These are phyloP conservation scores for Dendryphion nanum DNA, from an alignment of 2,329 filamentous ascomycete genomes.

Conservation along the genomic window DNA sequence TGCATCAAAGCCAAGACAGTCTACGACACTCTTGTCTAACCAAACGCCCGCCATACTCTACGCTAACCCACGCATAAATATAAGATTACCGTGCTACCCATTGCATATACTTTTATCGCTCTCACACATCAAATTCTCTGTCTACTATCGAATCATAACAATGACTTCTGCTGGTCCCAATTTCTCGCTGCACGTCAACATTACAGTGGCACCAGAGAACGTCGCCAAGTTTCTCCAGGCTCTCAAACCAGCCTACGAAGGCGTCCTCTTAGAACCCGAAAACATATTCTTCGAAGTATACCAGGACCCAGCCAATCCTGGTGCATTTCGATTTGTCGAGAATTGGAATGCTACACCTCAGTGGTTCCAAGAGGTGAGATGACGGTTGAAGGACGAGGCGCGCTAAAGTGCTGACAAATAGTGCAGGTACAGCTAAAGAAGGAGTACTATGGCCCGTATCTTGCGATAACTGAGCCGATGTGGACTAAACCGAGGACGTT, in stretches of 20 bases:
- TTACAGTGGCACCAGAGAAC: slow-evolving; percentile 25
- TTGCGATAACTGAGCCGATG: slow-evolving; percentile 15
- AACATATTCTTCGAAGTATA: slow-evolving; percentile 47
- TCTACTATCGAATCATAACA: not conserved
- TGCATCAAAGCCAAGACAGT: too few relatives aligned
- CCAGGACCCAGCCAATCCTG: slow-evolving; percentile 10
- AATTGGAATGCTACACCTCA: slow-evolving; percentile 19
- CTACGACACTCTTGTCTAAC: too few relatives aligned
- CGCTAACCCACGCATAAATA: too few relatives aligned
- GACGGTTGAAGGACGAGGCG: not conserved
- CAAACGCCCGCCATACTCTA: too few relatives aligned
- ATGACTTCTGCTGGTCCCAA: not conserved
- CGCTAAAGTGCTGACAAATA: slow-evolving; percentile 1
- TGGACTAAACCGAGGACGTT: slow-evolving; percentile 14
- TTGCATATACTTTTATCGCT: not conserved
- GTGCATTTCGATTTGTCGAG: slow-evolving; percentile 19
- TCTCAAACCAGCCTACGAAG: slow-evolving; percentile 42
- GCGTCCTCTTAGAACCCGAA: slow-evolving; percentile 44
- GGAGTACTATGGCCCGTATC: slow-evolving; percentile 19
- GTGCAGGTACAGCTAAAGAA: slow-evolving; percentile 19
- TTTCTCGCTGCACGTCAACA: slow-evolving; percentile 18
- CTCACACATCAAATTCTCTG: not conserved
- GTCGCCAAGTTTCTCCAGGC: slow-evolving; percentile 28
- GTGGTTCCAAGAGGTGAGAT: slow-evolving; percentile 17
- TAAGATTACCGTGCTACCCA: too few relatives aligned